Evolutionary conservation across 2,329 filamentous ascomycete genomes (phyloP).

Genomic region (Leptodontidium sp.): DNA sequence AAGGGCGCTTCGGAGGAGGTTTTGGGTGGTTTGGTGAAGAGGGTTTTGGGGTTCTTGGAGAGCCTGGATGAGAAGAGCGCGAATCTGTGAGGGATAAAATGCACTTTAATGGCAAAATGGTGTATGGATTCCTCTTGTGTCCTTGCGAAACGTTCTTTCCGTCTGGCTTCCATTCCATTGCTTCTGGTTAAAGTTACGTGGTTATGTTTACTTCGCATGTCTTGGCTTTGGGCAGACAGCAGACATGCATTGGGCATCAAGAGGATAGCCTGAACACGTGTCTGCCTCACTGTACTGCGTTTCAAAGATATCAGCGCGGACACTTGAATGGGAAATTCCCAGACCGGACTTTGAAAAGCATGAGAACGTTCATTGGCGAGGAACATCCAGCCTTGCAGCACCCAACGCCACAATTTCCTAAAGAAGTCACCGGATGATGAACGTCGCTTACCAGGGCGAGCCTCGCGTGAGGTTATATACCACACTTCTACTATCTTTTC

Average conservation of each 20-base stretch:
- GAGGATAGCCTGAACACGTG: background rate
- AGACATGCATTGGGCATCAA: background rate
- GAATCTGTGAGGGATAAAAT: background rate
- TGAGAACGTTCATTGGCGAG: background rate
- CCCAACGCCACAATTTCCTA: slow-evolving; percentile 15
- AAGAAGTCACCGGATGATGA: slow-evolving; percentile 17
- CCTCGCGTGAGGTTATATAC: background rate
- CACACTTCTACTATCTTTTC: too few species aligned
- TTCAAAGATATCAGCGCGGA: background rate
- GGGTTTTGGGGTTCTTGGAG: slow-evolving; percentile 59
- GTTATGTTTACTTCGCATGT: background rate
- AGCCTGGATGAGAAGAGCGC: slow-evolving; percentile 17
- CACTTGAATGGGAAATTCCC: background rate
- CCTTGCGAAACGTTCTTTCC: too few species aligned
- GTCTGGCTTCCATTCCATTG: too few species aligned
- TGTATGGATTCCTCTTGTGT: background rate
- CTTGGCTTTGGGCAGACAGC: too few species aligned
- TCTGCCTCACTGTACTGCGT: background rate
- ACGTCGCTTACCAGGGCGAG: background rate
- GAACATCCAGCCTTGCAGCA: slow-evolving; percentile 9
- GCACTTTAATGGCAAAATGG: background rate
- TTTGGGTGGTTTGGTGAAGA: slow-evolving; percentile 56
- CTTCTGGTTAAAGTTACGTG: background rate
- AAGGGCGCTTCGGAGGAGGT: slow-evolving; percentile 55
- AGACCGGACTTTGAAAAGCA: background rate